Conservation (phyloP, 2,329 filamentous ascomycete genomes). For the Decorospora gaudefroyi region DNA sequence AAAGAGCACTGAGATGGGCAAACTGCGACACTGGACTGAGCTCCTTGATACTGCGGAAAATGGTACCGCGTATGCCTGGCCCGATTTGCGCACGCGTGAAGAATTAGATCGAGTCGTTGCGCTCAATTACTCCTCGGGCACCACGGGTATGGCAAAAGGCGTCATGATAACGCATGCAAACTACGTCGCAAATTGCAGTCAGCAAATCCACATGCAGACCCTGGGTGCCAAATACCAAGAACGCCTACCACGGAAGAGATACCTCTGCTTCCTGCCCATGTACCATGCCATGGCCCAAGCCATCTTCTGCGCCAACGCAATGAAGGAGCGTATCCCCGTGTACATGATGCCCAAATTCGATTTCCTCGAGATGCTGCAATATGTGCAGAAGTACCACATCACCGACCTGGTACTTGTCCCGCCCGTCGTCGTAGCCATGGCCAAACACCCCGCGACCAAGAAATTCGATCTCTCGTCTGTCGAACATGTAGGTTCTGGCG, state of each 20-base stretch:
- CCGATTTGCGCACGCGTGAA: conserved; percentile 57
- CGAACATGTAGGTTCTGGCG: conserved; percentile 64
- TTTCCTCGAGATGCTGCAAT: conserved; percentile 70
- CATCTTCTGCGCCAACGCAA: conserved; percentile 65
- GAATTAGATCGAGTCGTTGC: conserved; percentile 62
- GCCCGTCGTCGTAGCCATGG: conserved; percentile 72
- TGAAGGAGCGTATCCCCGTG: conserved; percentile 64
- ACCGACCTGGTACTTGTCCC: conserved; percentile 71
- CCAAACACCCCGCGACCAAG: conserved; percentile 69
- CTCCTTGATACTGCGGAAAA: conserved; percentile 56
- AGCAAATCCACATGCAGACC: conserved; percentile 58
- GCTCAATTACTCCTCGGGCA: conserved; percentile 79
- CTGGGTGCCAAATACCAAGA: conserved; percentile 57
- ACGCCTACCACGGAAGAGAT: conserved; percentile 50
- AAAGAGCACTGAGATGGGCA: conserved; percentile 46
- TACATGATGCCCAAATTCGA: conserved; percentile 82
- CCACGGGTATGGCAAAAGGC: conserved; percentile 82
- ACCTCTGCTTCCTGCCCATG: conserved; percentile 71
- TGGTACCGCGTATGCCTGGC: conserved; percentile 66
- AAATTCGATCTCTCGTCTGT: conserved; percentile 72
- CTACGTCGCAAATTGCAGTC: conserved; percentile 71
- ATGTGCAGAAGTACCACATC: conserved; percentile 70
- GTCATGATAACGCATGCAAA: conserved; percentile 80
- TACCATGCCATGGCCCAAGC: conserved; percentile 64
- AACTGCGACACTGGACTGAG: conserved; percentile 64